Evolutionary conservation across 208 protist species (phyloP), one percentile per base, ranked within the genome.

Genomic region (Acanthamoeba polyphaga): DNA sequence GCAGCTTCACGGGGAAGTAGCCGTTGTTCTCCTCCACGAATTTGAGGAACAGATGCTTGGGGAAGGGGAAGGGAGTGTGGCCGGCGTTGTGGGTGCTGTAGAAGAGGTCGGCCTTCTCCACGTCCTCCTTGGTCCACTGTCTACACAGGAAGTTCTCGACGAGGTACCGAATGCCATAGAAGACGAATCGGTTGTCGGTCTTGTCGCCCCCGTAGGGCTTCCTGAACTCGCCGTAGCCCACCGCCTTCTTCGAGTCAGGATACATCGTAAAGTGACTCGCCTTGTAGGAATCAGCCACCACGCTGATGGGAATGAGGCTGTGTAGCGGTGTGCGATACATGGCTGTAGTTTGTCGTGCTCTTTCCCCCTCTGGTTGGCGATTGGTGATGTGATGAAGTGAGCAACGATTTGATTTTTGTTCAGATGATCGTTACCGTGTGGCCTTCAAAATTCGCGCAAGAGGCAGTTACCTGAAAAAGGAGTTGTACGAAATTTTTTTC

Each of bases 21-120:
- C 95, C 95, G 76, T 96, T 64, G 64, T 96, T 96, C 94, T 96
- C 95, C 17, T 90, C n/a, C 34, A 95, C 53, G 72, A 96, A 96
- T 58, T 96, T 95, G 60, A 32, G 22, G 64, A 96, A 96, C 3
- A 96, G 90, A 64, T 96, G 93, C 10, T 29, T 34, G 10, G 95
- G 95, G 64, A 95, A 96, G 22, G 94, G 93, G 84, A 70, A 96
- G 38, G 95, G 34, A 27, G 64, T 94, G 49, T 51, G 29, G 43
- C 94, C 95, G 17, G 91, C 94, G 46, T 95, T 96, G 80, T 96
- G 95, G 27, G 95, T 96, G 43, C 74, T 90, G 43, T 94, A 95
- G 87, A 96, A 96, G 66, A 27, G 38, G 24, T 94, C 70, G 15
- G 92, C 88, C 22, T 94, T 85, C 12, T 88, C 68, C 29, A 96